Evolutionary conservation across 306 rosid species (phyloP), one percentile per base, ranked within the genome.

Genomic region (Nissolia schottii): DNA sequence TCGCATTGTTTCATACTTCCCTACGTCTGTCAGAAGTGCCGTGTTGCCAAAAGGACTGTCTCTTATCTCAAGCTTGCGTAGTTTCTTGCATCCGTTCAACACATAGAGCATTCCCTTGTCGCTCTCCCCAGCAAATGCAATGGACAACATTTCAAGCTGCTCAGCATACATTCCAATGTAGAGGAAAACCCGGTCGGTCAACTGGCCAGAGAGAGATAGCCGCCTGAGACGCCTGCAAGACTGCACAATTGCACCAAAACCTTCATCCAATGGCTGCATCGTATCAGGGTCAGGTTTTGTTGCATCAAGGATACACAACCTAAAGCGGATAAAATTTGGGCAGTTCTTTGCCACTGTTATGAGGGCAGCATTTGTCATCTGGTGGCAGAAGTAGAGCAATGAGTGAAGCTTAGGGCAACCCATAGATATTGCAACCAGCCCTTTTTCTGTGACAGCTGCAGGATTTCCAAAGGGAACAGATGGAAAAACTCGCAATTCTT

Each of bases 1-100:
- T 89, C 96, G 97, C 98, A 94, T 89, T 85, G 96, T 84, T 77
- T 94, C 99, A 86, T 91, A 94, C 97, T 94, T 94, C 85, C 97
- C 92, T 81, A 89, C 60, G 90, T 94, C 95, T 71, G 59, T 74
- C 62, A 91, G 89, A 86, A 94, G 96, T 46, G 97, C 96, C 49
- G 6, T 5, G 41, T 94, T 56, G 3, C 99, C 99, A 0, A 94
- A 94, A 48, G 97, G 97, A 85, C 99, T 3, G 60, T 91, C 96
- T 76, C 87, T 85, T 18, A 94, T 91, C 84, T 94, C 99, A 1
- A 94, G 97, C 91, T 94, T 94, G 24, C 91, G 83, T n/a, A 94
- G 88, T 64, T 91, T 94, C 89, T 86, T 94, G 86, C 99, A 94
- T 1, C 99, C 99, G 16, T 89, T 89, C 87, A 94, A 64, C 67